Base-by-base conservation (phyloP, 352 stramenopile genomes). In the Phytophthora macrochlamydospora region DNA sequence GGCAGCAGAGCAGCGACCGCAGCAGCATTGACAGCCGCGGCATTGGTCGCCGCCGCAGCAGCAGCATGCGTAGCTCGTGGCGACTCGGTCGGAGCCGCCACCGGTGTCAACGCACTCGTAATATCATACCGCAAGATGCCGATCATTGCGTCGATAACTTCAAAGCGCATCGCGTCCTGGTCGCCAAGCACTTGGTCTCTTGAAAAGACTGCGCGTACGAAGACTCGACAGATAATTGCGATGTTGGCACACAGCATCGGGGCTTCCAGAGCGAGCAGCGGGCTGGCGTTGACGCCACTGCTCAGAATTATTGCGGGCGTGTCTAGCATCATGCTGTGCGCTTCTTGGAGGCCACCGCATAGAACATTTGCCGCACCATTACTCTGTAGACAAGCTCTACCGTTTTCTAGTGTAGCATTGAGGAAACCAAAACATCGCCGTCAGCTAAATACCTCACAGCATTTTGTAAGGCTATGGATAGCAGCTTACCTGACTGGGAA, bases 401-500 rank as follows among this genome's bases (percentile, higher is more conserved):
- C 68, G 40, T 38, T 69, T 1, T 72, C 68, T 58, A 37, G 9
- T 30, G 7, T 30, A 4, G 32, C 31, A 7, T 30, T 18, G 14
- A 4, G 14, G 9, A 46, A 45, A 45, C 38, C 11, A 7, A 49
- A 49, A 7, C 2, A n/a, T 6, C 4, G 14, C 5, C 40, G 14
- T 30, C 18, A 24, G 14, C 14, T 8, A 18, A 49, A 24, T 6
- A 33, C 3, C 3, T 38, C 31, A 18, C 13, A 28, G 13, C 38
- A 49, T 38, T 32, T 24, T 24, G 18, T 24, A 24, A 24, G 18
- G 18, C 18, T 24, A 24, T 24, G 18, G 18, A 24, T 24, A 24
- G 18, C n/a, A 56, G 64, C 68, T 52, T 73, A 90, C 81, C 74
- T 42, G 73, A 69, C 11, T 73, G 65, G 2, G 83, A 91, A 29